Evolutionary conservation across 768 basidiomycete species (phyloP), one percentile per base, ranked within the genome.

Genomic region (Xerocomus potaroensis): DNA sequence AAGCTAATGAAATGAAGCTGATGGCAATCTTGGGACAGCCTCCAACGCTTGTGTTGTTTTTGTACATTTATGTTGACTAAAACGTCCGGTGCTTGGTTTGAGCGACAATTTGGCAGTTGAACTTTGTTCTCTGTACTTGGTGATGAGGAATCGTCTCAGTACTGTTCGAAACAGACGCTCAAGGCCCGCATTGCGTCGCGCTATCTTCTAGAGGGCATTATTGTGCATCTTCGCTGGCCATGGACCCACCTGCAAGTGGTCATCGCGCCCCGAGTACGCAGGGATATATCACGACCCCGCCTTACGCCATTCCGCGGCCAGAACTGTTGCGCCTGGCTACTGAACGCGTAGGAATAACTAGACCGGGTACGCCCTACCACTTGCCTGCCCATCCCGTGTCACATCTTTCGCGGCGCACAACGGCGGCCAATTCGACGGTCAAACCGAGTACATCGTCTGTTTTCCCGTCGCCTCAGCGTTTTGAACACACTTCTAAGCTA

Each of bases 271-370:
- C 49, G 26, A 45, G 46, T 23, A 47, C 42, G 35, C 40, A 59
- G 15, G 50, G 44, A 26, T 54, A 49, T 52, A 53, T 35, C n/a
- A 49, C 55, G 23, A 32, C 41, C 11, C 61, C 56, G 7, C 65
- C 64, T 0, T 58, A 64, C 43, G 50, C 50, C 41, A 31, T 55
- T 16, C 51, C n/a, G 15, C 49, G 64, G 53, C 64, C 64, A 22
- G 38, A 54, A 5, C 63, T 63, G 6, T 55, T 53, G 3, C 63
- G 61, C 18, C 62, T 54, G 10, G 18, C 39, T 16, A 55, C 53
- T 7, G 63, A 54, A 16, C 55, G 60, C 26, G 41, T 35, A 37
- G 49, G 41, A 32, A 34, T 15, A 16, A 18, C 32, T 31, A 39
- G 36, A 19, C 32, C 50, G 33, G 51, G 39, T 11, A n/a, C 41